Percentiles rank a stretch among this genome's conserved stretches.
These are phyloP conservation scores for Jatropha multifida DNA, from an alignment of 441 rosid species.

Conservation along the genomic window DNA sequence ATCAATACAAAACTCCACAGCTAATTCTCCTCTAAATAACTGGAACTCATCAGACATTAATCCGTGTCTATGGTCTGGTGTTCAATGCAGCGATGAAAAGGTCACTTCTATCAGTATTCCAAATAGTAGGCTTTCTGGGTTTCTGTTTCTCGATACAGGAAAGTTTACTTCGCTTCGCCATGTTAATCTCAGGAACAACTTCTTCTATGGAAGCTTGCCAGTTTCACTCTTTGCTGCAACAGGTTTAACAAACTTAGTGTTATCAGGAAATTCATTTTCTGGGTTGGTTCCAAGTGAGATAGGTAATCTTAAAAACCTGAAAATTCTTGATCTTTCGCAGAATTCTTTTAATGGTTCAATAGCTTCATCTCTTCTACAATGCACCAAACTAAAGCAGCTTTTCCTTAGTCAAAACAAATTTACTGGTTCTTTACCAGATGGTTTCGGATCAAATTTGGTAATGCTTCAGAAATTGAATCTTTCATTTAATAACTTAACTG, in stretches of 20 bases:
- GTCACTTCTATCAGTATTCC: constrained; percentile 71
- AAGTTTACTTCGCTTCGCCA: constrained; percentile 66
- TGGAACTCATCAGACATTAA: constrained; percentile 56
- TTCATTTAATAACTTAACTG: constrained; percentile 61
- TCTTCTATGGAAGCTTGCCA: constrained; percentile 60
- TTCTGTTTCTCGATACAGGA: constrained; percentile 60
- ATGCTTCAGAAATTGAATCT: constrained; percentile 65
- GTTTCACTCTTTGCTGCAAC: constrained; percentile 55
- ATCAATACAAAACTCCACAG: constrained; percentile 31
- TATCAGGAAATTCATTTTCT: constrained; percentile 78
- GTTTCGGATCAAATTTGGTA: constrained; percentile 49
- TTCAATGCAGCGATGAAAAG: constrained; percentile 59
- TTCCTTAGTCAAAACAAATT: constrained; percentile 65
- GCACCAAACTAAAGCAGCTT: constrained; percentile 66
- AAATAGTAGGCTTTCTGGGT: constrained; percentile 57
- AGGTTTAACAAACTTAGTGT: constrained; percentile 69
- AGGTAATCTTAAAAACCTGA: constrained; percentile 64
- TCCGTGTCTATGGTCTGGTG: constrained; percentile 88
- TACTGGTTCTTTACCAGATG: constrained; percentile 60
- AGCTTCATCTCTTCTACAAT: constrained; percentile 59
- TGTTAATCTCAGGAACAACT: constrained; percentile 66
- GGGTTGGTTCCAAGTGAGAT: constrained; percentile 62
- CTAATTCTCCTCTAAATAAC: constrained; percentile 23
- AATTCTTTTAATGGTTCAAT: constrained; percentile 68
- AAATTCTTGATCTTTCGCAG: constrained; percentile 69